Base-by-base conservation (phyloP, 2,329 filamentous ascomycete species). In the Tympanopsis confertula region DNA sequence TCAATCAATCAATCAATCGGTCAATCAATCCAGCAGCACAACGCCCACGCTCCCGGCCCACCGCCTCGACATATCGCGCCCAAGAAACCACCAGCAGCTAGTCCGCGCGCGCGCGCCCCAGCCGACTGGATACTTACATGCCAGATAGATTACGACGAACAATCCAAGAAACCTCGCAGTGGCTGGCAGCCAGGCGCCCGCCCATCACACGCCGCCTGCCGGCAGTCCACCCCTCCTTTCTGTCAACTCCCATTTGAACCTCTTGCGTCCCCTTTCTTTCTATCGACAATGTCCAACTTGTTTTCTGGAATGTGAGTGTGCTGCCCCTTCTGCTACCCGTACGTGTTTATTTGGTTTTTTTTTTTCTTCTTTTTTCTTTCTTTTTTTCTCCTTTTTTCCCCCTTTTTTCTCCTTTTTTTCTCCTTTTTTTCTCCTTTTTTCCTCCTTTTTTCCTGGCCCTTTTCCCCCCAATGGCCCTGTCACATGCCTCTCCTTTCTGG, bases 251-350 rank as follows among this genome's bases (percentile, higher is more conserved):
- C 13, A 15, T 10, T 14, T 15, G 7, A 10, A 10, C 17, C 17
- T n/a, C 17, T 18, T 14, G 10, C 15, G 19, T n/a, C 19, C 32
- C 14, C 20, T 39, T 18, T 14, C 43, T 39, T 35, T 45, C 42
- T 45, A 45, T 44, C 47, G 48, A 61, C 50, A 53, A 75, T 74
- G 70, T 74, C 71, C 49, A 74, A 73, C 59, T 60, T 75, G 49
- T 74, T 75, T 54, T 74, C 70, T 50, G 70, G 71, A 58, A 74
- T 75, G 71, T 75, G 63, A 70, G 71, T 71, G 44, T 18, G 20
- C 35, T 24, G 17, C 5, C 18, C 18, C 10, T 35, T 19, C 14
- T 13, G 32, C 7, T 12, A 24, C 13, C 32, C 10, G n/a, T 28
- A 12, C 24, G n/a, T n/a, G 24, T n/a, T 28, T 35, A 12, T 17